phyloP scores from a whole-genome alignment of 2,329 filamentous ascomycete species.

The Colletotrichum endophyticum region DNA sequence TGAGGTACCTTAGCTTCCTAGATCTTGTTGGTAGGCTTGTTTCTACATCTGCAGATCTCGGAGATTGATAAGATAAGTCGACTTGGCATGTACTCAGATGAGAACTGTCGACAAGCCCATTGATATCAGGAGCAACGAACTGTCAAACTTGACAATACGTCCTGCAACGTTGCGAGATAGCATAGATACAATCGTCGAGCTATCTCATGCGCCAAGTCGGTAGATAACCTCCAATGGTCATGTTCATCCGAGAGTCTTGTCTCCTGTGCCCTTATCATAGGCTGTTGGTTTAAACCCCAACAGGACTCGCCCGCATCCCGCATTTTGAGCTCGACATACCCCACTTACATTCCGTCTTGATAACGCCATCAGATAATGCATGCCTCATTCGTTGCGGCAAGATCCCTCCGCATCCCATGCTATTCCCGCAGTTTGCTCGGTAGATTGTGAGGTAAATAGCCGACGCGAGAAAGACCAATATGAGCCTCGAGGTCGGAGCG shows the following conservation, averaged over 20 bases:
- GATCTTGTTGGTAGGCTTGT: background rate
- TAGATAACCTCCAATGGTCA: background rate
- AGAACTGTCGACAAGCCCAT: background rate
- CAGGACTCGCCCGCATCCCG: background rate
- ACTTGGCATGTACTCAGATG: background rate
- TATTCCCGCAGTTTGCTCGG: background rate
- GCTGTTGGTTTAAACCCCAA: background rate
- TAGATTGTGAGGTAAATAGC: background rate
- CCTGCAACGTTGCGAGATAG: background rate
- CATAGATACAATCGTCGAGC: background rate
- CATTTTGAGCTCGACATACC: background rate
- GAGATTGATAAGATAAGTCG: background rate
- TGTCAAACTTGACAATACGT: background rate
- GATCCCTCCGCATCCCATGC: background rate
- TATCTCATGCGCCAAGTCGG: background rate
- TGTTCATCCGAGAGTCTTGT: background rate
- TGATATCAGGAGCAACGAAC: background rate
- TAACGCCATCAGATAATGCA: conserved; percentile 12
- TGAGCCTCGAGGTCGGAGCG: background rate
- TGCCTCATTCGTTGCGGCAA: background rate
- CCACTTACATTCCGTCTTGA: conserved; percentile 11
- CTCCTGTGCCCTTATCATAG: background rate
- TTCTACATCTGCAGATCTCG: background rate
- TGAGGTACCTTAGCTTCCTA: background rate
- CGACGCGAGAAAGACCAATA: background rate